Evolutionary conservation across 75 land plant species (phyloP), one percentile per base, ranked within the genome.

Genomic region (Pinus albicaulis): DNA sequence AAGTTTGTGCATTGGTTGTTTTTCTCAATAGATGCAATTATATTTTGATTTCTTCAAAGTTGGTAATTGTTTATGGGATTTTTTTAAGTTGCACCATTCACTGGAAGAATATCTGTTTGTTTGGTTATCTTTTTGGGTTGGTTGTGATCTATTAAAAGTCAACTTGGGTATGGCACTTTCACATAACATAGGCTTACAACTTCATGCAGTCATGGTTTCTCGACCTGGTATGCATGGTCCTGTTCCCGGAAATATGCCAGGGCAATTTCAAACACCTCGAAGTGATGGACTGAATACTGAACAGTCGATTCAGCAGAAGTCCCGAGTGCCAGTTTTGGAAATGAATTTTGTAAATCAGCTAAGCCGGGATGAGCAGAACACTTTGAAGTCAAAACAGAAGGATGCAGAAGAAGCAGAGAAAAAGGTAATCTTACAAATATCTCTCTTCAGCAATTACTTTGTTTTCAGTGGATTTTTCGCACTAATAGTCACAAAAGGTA

Each of bases 301-400:
- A 56, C 84, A 77, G 16, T 34, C 72, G 5, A 65, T 81, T 20
- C 90, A 78, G 44, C 90, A 84, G 62, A 91, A 88, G 59, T 85
- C 86, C 20, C 83, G 76, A 73, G 85, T 75, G 3, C 91, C 92
- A 25, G 77, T 56, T 14, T 73, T 85, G 74, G 97, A 86, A 73
- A 82, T 80, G 63, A 31, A 89, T 28, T 55, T 82, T 31, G 83
- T 83, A 8, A 83, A 82, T 55, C 98, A 96, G 68, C 84, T 94
- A 25, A 84, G 85, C 77, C 79, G 79, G 60, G 98, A 90, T 66
- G 98, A 94, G 63, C 93, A 90, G 77, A 79, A 76, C 12, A 76
- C 84, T n/a, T 77, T 94, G 36, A 90, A 87, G 76, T 76, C 83
- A 10, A 89, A 85, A 58, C 76, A 65, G 57, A 86, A 90, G 79